Base-by-base conservation (phyloP, 2,329 filamentous ascomycete species). In the Colletotrichum neosansevieriae region DNA sequence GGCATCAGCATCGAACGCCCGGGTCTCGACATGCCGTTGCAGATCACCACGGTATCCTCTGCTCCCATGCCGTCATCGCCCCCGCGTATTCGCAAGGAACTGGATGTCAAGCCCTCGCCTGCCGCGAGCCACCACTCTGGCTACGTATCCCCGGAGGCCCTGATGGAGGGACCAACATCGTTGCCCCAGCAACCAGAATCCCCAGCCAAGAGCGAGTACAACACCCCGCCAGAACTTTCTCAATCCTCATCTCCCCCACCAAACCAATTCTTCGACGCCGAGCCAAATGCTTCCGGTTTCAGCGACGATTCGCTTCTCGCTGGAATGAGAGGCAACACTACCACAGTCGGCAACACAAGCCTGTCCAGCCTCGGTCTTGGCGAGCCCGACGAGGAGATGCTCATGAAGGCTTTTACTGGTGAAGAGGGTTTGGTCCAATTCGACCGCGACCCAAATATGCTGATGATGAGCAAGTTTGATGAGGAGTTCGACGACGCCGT, bases 141-240 rank as follows among this genome's bases (percentile, higher is more conserved):
- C 4, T 86, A 84, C 64, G 79, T 85, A 15, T 86, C 85, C 2
- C 84, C 84, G 6, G 79, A 82, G 56, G 79, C 80, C n/a, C 78
- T 82, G 50, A 79, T 80, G 73, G 81, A 81, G 24, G 75, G 72
- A 57, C 73, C 73, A 3, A n/a, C 51, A 34, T 53, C 64, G 24
- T 70, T 73, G 15, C 70, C 76, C 4, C 79, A 81, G 29, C 79
- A 81, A 53, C 78, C 82, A 1, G 74, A 73, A 7, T 86, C 86
- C 10, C 85, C 86, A 1, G 79, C 83, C 40, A 87, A 85, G 77
- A 86, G 86, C 76, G 82, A 84, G 64, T 86, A 84, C 76, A 86
- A 85, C 76, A 87, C 87, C 3, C 86, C 87, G 4, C 88, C 88
- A 1, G 87, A 86, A 69, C 83, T 90, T 34, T 89, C 87, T n/a